Conservation (phyloP, 495 filamentous ascomycete genomes). For the Podospora australis region DNA sequence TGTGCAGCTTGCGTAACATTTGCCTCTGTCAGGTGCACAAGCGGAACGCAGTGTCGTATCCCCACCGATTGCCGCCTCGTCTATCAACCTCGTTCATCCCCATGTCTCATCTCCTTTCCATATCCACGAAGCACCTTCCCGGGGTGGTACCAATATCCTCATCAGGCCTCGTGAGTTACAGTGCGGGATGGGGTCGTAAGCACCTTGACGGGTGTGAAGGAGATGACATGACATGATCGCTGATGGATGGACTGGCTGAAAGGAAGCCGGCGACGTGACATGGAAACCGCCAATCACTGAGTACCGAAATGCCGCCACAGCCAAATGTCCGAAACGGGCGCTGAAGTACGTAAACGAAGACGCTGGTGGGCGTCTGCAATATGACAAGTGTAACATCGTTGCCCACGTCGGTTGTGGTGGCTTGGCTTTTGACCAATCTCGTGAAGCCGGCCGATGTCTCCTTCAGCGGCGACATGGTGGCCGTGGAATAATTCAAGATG, state of each 20-base stretch:
- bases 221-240: background rate
- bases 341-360: background rate
- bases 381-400: too few species aligned
- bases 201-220: background rate
- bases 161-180: too few species aligned
- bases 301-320: background rate
- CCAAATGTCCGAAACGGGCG: background rate
- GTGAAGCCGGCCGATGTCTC: too few species aligned
- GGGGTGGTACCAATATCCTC: too few species aligned
- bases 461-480: too few species aligned
- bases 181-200: too few species aligned
- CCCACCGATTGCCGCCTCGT: background rate
- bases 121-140: background rate
- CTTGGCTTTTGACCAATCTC: too few species aligned
- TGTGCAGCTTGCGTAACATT: background rate
- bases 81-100: background rate
- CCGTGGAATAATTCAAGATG: too few species aligned
- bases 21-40: background rate
- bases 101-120: background rate
- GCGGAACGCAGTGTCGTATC: background rate
- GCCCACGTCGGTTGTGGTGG: too few species aligned
- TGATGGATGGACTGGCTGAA: background rate
- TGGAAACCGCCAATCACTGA: background rate
- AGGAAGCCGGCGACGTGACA: background rate
- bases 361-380: too few species aligned